These are phyloP conservation scores for Sanghuangporus sanghuang DNA, from an alignment of 1,284 basidiomycete genomes.

Conservation along the genomic window DNA sequence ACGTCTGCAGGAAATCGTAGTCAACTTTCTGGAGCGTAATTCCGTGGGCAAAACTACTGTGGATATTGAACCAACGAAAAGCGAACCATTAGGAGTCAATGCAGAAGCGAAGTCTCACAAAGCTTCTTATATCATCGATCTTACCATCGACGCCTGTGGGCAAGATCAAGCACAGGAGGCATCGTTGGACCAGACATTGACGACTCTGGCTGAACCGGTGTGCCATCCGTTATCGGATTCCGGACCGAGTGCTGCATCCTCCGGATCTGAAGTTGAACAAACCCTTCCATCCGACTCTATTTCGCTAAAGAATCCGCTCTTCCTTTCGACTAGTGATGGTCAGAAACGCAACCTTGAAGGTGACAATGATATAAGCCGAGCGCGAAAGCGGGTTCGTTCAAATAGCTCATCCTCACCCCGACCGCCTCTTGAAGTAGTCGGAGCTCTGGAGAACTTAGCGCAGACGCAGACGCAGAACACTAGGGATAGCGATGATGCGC, in stretches of 20 bases:
- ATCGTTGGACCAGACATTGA: background rate
- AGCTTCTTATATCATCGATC: background rate
- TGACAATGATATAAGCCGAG: background rate
- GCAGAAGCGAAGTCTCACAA: background rate
- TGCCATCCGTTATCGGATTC: background rate
- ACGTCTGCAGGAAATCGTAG: background rate
- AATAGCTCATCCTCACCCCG: background rate
- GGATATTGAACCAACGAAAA: background rate
- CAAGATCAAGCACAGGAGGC: background rate
- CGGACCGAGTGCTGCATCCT: background rate
- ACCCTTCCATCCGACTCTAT: background rate
- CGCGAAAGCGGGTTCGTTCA: background rate
- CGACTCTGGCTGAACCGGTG: background rate
- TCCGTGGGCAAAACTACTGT: background rate
- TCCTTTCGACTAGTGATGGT: background rate
- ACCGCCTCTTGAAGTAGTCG: background rate
- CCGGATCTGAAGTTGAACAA: too few species aligned
- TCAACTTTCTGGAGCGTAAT: background rate
- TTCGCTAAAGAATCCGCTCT: background rate
- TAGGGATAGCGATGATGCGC: background rate
- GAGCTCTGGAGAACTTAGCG: background rate
- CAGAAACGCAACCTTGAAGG: background rate
- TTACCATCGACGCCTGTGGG: background rate
- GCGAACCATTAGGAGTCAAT: background rate
- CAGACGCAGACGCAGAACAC: background rate